Conservation (phyloP, 2,329 filamentous ascomycete species). For the Thyridium curvatum region DNA sequence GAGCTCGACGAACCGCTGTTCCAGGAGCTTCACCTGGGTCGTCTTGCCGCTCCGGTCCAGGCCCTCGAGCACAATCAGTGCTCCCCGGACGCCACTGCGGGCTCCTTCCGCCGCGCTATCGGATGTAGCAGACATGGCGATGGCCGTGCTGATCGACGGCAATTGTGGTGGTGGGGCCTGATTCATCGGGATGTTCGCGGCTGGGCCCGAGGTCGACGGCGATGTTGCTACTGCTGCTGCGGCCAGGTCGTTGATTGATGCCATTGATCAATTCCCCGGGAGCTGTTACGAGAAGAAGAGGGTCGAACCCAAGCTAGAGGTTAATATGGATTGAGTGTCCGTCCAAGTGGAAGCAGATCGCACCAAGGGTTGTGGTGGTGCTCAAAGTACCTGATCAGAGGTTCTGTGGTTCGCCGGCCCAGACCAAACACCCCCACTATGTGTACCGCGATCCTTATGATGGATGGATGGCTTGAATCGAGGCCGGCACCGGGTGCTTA, state of each 20-base stretch:
- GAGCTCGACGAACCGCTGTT: conserved; percentile 42
- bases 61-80: conserved; percentile 80
- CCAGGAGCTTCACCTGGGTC: conserved; percentile 72
- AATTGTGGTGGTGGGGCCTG: background rate
- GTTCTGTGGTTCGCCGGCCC: too few species aligned
- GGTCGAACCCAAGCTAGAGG: too few species aligned
- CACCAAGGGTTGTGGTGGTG: too few species aligned
- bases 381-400: too few species aligned
- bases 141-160: background rate
- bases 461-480: too few species aligned
- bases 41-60: conserved; percentile 89
- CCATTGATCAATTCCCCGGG: conserved; percentile 4
- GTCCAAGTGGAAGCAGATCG: too few species aligned
- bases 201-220: background rate
- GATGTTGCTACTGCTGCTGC: conserved; percentile 13
- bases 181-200: conserved; percentile 1
- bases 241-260: conserved; percentile 44
- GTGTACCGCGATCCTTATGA: too few species aligned
- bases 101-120: background rate
- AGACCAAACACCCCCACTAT: too few species aligned
- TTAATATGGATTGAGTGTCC: too few species aligned
- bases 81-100: conserved; percentile 48
- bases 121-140: conserved; percentile 5
- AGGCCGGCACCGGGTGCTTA: too few species aligned
- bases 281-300: too few species aligned